Conservation (phyloP, 2,329 filamentous ascomycete genomes). For the Dryadomyces quercus-mongolicae region DNA sequence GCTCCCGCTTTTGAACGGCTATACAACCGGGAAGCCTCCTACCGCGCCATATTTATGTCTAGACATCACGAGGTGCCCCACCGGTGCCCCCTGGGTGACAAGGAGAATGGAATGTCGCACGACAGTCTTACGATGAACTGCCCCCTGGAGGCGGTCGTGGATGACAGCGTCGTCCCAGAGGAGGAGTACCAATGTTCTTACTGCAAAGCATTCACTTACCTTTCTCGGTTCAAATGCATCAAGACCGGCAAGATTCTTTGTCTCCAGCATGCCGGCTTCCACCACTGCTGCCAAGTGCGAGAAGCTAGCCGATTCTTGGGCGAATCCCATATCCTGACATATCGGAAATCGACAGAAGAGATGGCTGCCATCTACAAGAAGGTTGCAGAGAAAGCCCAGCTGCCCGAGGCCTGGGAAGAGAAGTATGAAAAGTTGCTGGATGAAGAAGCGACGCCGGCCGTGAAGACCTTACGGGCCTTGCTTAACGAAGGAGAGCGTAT, state of each 20-base stretch:
- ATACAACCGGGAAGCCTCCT: conserved; percentile 56
- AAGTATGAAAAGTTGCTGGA: conserved; percentile 79
- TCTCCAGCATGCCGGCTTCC: conserved; percentile 65
- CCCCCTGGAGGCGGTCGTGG: conserved; percentile 48
- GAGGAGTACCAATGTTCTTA: conserved; percentile 86
- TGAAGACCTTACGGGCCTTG: conserved; percentile 74
- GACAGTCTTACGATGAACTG: conserved; percentile 24
- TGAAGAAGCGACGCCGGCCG: conserved; percentile 69
- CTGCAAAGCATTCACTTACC: conserved; percentile 85
- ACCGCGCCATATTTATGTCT: conserved; percentile 59
- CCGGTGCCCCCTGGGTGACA: conserved; percentile 37
- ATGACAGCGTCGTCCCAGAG: conserved; percentile 68
- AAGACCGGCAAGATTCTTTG: conserved; percentile 74
- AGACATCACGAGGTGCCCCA: conserved; percentile 35
- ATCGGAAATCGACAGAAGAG: conserved; percentile 62
- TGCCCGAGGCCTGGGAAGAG: conserved; percentile 80
- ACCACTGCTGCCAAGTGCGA: conserved; percentile 64
- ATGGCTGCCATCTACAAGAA: conserved; percentile 58
- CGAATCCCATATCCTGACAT: conserved; percentile 60
- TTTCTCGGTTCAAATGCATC: conserved; percentile 80
- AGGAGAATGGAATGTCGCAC: conserved; percentile 21
- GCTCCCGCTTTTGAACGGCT: conserved; percentile 76
- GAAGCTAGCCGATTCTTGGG: conserved; percentile 57
- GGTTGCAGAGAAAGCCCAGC: conserved; percentile 72
- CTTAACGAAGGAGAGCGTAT: conserved; percentile 94